Percentiles rank a stretch among this genome's conserved stretches.
Conservation (phyloP, 129 eudicot genomes). For the Smallanthus sonchifolius region DNA sequence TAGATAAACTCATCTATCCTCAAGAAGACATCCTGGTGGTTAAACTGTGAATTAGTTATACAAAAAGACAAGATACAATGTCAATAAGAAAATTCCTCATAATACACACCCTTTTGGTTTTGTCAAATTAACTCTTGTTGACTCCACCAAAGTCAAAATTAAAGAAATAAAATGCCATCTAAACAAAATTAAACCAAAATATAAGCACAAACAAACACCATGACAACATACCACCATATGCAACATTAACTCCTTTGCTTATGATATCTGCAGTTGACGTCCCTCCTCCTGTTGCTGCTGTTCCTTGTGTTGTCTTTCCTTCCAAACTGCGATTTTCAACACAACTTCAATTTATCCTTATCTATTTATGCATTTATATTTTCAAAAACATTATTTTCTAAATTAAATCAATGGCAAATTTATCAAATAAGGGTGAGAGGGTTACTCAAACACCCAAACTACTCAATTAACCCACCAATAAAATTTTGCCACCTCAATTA, state of each 20-base stretch:
- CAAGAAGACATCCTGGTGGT: no score
- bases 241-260: slow-evolving; percentile 28
- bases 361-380: no score
- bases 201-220: slow-evolving; percentile 11
- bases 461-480: no score
- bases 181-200: slow-evolving; percentile 18
- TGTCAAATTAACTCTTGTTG: slow-evolving; percentile 17
- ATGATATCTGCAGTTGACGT: slow-evolving; percentile 35
- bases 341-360: neutral
- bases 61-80: neutral
- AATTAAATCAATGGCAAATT: neutral
- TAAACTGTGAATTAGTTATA: neutral
- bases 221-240: slow-evolving; percentile 17
- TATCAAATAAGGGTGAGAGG: neutral
- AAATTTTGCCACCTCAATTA: no score
- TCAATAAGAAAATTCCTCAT: slow-evolving; percentile 7
- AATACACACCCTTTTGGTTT: slow-evolving; percentile 18
- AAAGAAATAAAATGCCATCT: slow-evolving; percentile 8
- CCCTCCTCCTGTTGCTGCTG: slow-evolving; percentile 19
- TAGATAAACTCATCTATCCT: neutral
- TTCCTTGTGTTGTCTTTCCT: slow-evolving; percentile 30
- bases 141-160: neutral
- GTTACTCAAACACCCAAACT: no score
- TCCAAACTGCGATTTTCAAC: slow-evolving; percentile 28
- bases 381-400: neutral